Percentiles rank a stretch among this genome's conserved stretches.
Conservation (phyloP, 495 filamentous ascomycete species). For the Penicillium dipodomyicola region DNA sequence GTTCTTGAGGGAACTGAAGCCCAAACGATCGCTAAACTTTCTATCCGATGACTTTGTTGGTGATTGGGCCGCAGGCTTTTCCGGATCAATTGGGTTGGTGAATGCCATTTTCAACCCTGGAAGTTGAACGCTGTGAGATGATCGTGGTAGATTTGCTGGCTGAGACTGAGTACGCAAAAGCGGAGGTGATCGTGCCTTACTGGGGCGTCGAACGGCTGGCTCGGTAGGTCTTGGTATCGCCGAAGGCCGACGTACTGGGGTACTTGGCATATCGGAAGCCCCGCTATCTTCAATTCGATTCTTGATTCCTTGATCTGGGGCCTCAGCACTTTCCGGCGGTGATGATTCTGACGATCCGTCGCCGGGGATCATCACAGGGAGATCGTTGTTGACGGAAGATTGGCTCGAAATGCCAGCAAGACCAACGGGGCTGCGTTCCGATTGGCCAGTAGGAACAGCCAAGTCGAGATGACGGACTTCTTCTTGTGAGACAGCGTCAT, state of each 20-base stretch:
- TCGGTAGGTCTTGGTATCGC: conserved; percentile 53
- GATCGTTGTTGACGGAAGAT: conserved; percentile 9
- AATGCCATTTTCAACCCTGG: conserved; percentile 22
- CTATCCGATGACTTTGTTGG: conserved; percentile 58
- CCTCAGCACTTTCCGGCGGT: conserved; percentile 10
- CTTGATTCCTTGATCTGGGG: background rate
- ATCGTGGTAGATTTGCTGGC: conserved; percentile 46
- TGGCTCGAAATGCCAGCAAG: conserved; percentile 9
- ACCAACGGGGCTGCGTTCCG: conserved; percentile 21
- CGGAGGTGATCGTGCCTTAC: conserved; percentile 57
- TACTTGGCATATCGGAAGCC: conserved; percentile 17
- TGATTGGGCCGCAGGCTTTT: conserved; percentile 25
- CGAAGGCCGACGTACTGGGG: conserved; percentile 38
- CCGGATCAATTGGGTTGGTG: conserved; percentile 18
- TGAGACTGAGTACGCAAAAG: conserved; percentile 70
- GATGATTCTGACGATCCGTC: conserved; percentile 7
- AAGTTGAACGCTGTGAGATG: conserved; percentile 20
- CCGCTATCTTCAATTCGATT: conserved; percentile 3
- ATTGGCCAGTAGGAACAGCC: conserved; percentile 52
- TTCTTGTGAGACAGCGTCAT: conserved; percentile 38
- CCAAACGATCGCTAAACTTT: conserved; percentile 66
- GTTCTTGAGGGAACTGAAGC: conserved; percentile 57
- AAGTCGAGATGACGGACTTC: conserved; percentile 70
- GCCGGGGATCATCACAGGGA: conserved; percentile 13
- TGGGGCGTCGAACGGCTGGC: conserved; percentile 36